A percentile compares a stretch with the other conserved stretches of the same genome.
These are phyloP conservation scores for Trichosporon coremiiforme DNA, from an alignment of 1,284 basidiomycete species.

Conservation along the genomic window DNA sequence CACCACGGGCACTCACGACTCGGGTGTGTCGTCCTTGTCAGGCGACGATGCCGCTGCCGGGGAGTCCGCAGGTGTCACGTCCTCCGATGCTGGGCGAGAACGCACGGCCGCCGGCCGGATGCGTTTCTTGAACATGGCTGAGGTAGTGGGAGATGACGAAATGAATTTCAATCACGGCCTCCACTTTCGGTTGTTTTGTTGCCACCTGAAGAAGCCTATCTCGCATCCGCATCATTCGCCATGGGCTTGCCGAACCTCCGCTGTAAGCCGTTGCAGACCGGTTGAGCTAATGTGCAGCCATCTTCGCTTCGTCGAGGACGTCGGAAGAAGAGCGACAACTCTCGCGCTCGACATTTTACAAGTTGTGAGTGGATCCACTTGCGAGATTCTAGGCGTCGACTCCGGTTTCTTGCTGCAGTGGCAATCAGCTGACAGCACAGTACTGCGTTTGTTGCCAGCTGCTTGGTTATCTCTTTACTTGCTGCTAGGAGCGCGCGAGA, in stretches of 20 bases:
- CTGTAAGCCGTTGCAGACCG: constrained; percentile 35
- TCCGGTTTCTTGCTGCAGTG: too few relatives aligned
- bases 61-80: constrained; percentile 17
- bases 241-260: constrained; percentile 55
- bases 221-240: neutral
- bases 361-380: too few relatives aligned
- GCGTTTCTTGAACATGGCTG: constrained; percentile 58
- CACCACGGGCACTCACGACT: too few relatives aligned
- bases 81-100: constrained; percentile 35
- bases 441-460: constrained; percentile 55
- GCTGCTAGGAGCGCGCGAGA: constrained; percentile 50
- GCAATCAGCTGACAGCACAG: constrained; percentile 31
- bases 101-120: constrained; percentile 52
- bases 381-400: too few relatives aligned
- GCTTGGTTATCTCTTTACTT: constrained; percentile 53
- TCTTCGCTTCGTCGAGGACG: constrained; percentile 56
- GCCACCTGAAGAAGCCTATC: neutral
- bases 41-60: constrained; percentile 18
- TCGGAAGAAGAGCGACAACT: constrained; percentile 55
- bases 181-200: constrained; percentile 2
- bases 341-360: constrained; percentile 56
- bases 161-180: constrained; percentile 6
- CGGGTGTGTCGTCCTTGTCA: constrained; percentile 24
- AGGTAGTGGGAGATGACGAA: constrained; percentile 5
- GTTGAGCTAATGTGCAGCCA: constrained; percentile 39